Base-by-base conservation (phyloP, 352 stramenopile genomes). In the Phytophthora podocarpi region DNA sequence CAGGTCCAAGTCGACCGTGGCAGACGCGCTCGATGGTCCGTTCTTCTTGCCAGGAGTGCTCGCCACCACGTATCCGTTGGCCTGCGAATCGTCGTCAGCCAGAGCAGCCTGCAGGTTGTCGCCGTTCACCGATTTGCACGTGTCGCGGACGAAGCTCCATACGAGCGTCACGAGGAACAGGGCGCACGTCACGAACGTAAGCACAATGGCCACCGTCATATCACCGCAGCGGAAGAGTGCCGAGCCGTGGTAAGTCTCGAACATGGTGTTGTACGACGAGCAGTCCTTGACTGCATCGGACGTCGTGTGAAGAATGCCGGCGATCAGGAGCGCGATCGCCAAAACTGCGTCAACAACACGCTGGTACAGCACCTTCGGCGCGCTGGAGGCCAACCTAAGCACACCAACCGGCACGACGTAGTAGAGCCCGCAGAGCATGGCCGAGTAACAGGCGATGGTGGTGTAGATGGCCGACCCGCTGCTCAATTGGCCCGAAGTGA, bases 191-290 rank as follows among this genome's bases (percentile, higher is more conserved):
- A 82, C 55, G 60, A 80, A 82, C 1, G 70, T 78, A 43, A 82
- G 45, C 8, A 82, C 45, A 24, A 80, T 70, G 23, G 63, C 64
- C 2, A 62, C 43, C 2, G 59, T 78, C 63, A 80, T 76, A 54
- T 75, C 59, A 26, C 67, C 70, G 37, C 74, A 82, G 41, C 74
- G 74, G 70, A 82, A 80, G 18, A 80, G 67, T 16, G 45, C 54
- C 12, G 57, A 75, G 9, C 64, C 64, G 67, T 79, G 70, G 70
- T 79, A 80, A 16, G 67, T 70, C 65, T 68, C 64, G 47, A 76
- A 82, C 62, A 76, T 63, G 13, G 43, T 55, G 62, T 79, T 82
- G 54, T 75, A 67, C 16, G 70, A 61, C 35, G 60, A 61, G 63
- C 74, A 82, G 46, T 80, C 60, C 59, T 65, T 59, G 50, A 72